phyloP scores from a whole-genome alignment of 805 yeast species.

The Dipodascus geniculatus region DNA sequence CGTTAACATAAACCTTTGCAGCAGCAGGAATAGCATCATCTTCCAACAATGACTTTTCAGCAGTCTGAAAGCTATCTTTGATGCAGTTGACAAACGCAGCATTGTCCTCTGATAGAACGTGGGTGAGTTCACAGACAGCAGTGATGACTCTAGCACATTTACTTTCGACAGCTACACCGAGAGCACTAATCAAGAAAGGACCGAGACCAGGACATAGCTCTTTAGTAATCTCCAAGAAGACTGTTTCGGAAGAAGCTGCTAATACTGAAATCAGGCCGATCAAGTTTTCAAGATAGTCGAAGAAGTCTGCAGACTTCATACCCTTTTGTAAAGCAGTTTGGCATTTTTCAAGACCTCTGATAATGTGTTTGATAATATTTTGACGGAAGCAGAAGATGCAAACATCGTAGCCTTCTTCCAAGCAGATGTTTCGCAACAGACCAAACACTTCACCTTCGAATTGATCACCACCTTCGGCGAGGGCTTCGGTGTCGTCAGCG shows the following conservation, averaged over 20 bases:
- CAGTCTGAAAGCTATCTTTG: slow-evolving; percentile 4
- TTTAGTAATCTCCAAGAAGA: slow-evolving; percentile 33
- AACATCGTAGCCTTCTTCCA: slow-evolving; percentile 83
- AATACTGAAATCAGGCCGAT: slow-evolving; percentile 57
- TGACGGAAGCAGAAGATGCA: slow-evolving; percentile 67
- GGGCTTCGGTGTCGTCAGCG: slow-evolving; percentile 42
- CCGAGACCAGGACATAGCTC: slow-evolving; percentile 16
- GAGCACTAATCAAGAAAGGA: slow-evolving; percentile 7
- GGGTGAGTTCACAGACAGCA: slow-evolving; percentile 21
- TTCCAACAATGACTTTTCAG: neutral
- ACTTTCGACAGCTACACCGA: slow-evolving; percentile 5
- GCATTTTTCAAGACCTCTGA: slow-evolving; percentile 39
- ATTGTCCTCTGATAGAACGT: slow-evolving; percentile 23
- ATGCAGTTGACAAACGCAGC: slow-evolving; percentile 9
- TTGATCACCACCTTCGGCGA: slow-evolving; percentile 43
- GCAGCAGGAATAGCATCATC: slow-evolving; percentile 4
- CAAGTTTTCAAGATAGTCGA: slow-evolving; percentile 63
- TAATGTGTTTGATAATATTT: slow-evolving; percentile 57
- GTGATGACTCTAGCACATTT: slow-evolving; percentile 5
- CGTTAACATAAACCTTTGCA: slow-evolving; percentile 19
- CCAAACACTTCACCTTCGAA: slow-evolving; percentile 36
- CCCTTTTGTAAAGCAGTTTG: slow-evolving; percentile 33
- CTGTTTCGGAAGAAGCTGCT: slow-evolving; percentile 51
- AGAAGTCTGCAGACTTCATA: slow-evolving; percentile 37
- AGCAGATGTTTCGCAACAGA: slow-evolving; percentile 61